These are phyloP conservation scores for Colletotrichum tropicicola DNA, from an alignment of 2,329 filamentous ascomycete species.

Conservation along the genomic window DNA sequence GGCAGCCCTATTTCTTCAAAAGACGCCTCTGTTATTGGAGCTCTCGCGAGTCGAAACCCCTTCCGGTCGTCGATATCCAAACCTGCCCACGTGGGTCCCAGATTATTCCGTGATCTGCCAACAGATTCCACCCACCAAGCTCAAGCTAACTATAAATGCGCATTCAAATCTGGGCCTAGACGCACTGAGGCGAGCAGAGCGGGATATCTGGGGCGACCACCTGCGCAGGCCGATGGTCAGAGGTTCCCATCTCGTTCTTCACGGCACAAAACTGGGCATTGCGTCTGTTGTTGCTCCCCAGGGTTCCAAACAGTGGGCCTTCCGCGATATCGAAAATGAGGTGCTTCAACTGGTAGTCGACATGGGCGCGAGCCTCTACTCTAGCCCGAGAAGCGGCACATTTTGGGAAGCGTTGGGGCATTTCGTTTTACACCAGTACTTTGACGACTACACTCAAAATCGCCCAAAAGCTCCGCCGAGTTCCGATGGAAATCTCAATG, in stretches of 20 bases:
- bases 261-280: neutral
- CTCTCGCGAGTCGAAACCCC: neutral
- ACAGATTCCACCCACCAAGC: too few relatives aligned
- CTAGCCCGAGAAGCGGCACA: too few relatives aligned
- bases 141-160: neutral
- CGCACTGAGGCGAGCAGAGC: neutral
- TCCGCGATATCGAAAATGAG: too few relatives aligned
- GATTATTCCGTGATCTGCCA: neutral
- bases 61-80: neutral
- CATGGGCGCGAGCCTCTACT: too few relatives aligned
- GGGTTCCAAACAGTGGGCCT: too few relatives aligned
- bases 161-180: neutral
- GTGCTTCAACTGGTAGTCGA: too few relatives aligned
- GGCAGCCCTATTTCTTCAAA: neutral
- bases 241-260: neutral
- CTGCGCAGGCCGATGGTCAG: neutral
- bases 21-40: neutral
- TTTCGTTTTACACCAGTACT: too few relatives aligned
- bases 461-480: too few relatives aligned
- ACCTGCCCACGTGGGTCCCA: conserved; percentile 24
- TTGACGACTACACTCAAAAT: too few relatives aligned
- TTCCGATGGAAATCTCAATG: too few relatives aligned
- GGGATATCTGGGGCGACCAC: neutral
- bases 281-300: too few relatives aligned
- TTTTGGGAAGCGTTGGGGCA: too few relatives aligned